Evolutionary conservation across 306 rosid species (phyloP).

Genomic region (Carpinus fangiana): DNA sequence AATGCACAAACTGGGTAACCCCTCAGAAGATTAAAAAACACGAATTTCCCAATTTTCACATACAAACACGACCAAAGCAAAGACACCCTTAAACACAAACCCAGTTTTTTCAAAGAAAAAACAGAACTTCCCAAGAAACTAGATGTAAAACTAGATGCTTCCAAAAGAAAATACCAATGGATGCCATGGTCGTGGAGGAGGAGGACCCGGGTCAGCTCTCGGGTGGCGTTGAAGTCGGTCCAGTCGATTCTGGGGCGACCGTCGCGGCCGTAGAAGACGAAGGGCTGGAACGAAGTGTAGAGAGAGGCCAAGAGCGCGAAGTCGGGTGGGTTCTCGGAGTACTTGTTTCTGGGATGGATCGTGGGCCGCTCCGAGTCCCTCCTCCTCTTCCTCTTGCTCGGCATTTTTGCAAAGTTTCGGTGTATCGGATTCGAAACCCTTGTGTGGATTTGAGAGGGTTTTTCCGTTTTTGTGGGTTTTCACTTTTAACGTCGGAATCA

Average conservation of each 20-base stretch:
- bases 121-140: neutral
- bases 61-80: neutral
- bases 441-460: neutral
- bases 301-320: conserved; percentile 72
- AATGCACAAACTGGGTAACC: neutral
- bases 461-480: neutral
- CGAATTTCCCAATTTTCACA: neutral
- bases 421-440: neutral
- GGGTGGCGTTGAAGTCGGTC: conserved; percentile 88
- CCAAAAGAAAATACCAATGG: conserved; percentile 36
- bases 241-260: conserved; percentile 60
- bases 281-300: conserved; percentile 69
- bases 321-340: conserved; percentile 76
- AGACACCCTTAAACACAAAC: neutral
- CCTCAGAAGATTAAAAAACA: neutral
- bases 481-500: neutral
- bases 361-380: conserved; percentile 36
- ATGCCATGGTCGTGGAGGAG: conserved; percentile 53
- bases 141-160: neutral
- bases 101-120: neutral
- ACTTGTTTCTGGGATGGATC: conserved; percentile 68
- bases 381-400: conserved; percentile 52
- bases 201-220: conserved; percentile 62
- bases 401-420: conserved; percentile 3
- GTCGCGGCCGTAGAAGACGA: conserved; percentile 32